Percentiles rank a stretch among this genome's conserved stretches.
These are phyloP conservation scores for Thielaviopsis populi DNA, from an alignment of 2,329 filamentous ascomycete genomes.

Conservation along the genomic window DNA sequence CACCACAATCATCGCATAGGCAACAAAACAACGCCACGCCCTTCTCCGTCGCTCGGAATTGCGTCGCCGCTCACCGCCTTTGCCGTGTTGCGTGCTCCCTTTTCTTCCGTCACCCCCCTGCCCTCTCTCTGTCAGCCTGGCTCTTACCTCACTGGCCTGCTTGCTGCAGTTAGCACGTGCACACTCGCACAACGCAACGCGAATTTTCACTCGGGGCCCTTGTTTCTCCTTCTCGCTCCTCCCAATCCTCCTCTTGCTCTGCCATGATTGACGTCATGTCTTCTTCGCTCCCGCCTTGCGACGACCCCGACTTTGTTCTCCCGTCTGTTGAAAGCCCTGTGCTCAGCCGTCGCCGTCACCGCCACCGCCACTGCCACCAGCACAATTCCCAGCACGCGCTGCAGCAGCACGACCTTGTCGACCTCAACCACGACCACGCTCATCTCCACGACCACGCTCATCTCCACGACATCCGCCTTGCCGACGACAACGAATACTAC, in stretches of 20 bases:
- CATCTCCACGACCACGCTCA: not conserved
- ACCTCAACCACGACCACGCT: not conserved
- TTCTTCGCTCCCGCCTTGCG: not conserved
- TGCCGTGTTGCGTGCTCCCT: too few relatives aligned
- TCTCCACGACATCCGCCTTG: not conserved
- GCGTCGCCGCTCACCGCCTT: not conserved
- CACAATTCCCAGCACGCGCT: not conserved
- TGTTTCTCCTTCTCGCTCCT: not conserved
- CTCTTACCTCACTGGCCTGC: too few relatives aligned
- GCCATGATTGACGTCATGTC: constrained; percentile 9
- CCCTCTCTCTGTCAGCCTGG: too few relatives aligned
- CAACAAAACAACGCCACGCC: too few relatives aligned
- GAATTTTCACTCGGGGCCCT: not conserved
- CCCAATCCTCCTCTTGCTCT: not conserved
- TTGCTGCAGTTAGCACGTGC: not conserved
- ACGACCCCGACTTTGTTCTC: constrained; percentile 10
- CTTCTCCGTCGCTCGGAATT: too few relatives aligned
- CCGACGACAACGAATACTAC: not conserved
- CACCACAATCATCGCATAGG: not conserved
- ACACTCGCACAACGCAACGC: not conserved
- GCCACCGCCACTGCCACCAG: not conserved
- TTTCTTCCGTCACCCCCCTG: too few relatives aligned
- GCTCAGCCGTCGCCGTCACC: not conserved
- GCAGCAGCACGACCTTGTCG: not conserved
- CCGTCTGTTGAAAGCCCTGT: constrained; percentile 10